Evolutionary conservation across 1,284 basidiomycete genomes (phyloP).

Genomic region (Ganoderma lingzhi): DNA sequence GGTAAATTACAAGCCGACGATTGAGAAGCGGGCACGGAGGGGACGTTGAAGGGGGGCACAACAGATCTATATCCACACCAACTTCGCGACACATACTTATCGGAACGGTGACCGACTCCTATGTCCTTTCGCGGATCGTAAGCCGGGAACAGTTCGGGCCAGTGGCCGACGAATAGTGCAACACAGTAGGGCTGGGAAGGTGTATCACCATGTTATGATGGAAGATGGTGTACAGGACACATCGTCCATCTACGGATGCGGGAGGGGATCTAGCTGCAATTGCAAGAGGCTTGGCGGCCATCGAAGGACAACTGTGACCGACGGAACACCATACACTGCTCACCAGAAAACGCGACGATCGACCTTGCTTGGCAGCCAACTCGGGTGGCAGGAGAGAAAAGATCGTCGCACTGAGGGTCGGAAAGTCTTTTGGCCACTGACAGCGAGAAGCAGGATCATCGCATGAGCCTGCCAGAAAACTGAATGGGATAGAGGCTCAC

Average conservation of each 20-base stretch:
- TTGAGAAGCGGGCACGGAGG: not conserved
- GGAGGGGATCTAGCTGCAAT: not conserved
- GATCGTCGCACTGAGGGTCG: not conserved
- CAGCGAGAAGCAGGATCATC: conserved; percentile 1
- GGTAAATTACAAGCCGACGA: not conserved
- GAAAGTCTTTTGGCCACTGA: not conserved
- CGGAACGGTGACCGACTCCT: not conserved
- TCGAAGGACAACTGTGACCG: not conserved
- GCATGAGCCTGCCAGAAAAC: not conserved
- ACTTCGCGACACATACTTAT: not conserved
- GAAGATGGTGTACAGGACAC: not conserved
- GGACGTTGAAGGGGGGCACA: not conserved
- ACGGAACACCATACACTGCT: not conserved
- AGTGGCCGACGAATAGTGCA: not conserved
- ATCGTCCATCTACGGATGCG: not conserved
- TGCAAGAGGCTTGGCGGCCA: not conserved
- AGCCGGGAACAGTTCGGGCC: not conserved
- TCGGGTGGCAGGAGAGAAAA: not conserved
- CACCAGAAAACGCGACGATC: not conserved
- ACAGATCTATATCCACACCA: not conserved
- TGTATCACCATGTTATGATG: not conserved
- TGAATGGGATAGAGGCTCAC: not conserved
- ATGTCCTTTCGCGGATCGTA: not conserved
- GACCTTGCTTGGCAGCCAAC: not conserved
- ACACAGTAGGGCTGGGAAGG: not conserved